Evolutionary conservation across 331 rosid species (phyloP).

Genomic region (Pyrus hybrid): DNA sequence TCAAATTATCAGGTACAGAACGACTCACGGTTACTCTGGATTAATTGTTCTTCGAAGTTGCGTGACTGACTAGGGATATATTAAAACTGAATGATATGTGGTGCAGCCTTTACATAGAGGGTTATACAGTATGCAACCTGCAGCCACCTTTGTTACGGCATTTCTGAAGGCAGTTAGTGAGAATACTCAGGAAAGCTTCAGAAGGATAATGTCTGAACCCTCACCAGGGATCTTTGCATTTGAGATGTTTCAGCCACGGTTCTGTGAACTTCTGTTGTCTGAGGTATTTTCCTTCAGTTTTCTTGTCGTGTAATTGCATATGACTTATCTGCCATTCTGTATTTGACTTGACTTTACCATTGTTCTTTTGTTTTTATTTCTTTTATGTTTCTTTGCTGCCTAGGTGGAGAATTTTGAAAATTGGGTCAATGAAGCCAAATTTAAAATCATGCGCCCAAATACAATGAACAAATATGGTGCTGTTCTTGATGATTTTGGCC

Average conservation of each 20-base stretch:
- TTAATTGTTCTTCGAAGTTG: background rate
- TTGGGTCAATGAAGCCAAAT: slow-evolving; percentile 67
- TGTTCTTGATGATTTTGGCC: slow-evolving; percentile 90
- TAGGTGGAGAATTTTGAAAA: slow-evolving; percentile 89
- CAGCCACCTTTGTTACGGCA: slow-evolving; percentile 54
- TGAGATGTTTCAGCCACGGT: slow-evolving; percentile 71
- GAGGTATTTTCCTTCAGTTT: slow-evolving; percentile 51
- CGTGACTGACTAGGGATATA: slow-evolving; percentile 4
- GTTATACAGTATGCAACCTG: slow-evolving; percentile 59
- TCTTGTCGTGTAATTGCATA: background rate
- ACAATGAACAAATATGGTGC: slow-evolving; percentile 84
- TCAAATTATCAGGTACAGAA: slow-evolving; percentile 45
- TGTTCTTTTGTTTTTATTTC: slow-evolving; percentile 18
- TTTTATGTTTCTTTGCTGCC: slow-evolving; percentile 29
- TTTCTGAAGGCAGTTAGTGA: slow-evolving; percentile 71
- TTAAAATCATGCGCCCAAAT: slow-evolving; percentile 82
- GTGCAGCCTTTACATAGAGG: slow-evolving; percentile 72
- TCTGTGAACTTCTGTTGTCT: slow-evolving; percentile 58
- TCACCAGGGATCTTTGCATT: slow-evolving; percentile 61
- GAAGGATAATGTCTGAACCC: slow-evolving; percentile 57
- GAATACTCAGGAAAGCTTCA: slow-evolving; percentile 63
- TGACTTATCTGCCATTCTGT: background rate
- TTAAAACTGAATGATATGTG: slow-evolving; percentile 2
- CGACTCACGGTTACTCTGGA: slow-evolving; percentile 1
- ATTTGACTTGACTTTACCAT: slow-evolving; percentile 5